Conservation (phyloP, 1,284 basidiomycete species). For the Rhizopogon hawkerae region DNA sequence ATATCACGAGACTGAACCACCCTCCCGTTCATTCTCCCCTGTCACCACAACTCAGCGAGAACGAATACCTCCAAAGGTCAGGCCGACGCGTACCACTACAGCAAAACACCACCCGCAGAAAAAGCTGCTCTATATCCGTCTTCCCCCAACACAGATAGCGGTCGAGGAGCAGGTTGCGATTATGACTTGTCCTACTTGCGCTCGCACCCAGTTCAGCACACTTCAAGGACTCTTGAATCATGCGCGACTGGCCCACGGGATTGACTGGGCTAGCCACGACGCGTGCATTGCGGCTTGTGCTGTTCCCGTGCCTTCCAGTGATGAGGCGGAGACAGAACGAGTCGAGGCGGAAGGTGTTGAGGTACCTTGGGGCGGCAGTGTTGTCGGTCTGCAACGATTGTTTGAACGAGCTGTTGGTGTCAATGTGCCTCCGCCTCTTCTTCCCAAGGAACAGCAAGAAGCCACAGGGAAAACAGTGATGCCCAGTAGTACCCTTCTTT, state of each 20-base stretch:
- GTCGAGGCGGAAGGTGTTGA: slow-evolving; percentile 50
- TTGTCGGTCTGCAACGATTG: slow-evolving; percentile 47
- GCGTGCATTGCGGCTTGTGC: slow-evolving; percentile 64
- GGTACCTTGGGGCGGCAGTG: slow-evolving; percentile 34
- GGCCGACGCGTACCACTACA: slow-evolving; percentile 27
- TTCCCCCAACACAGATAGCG: slow-evolving; percentile 20
- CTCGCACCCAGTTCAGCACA: slow-evolving; percentile 57
- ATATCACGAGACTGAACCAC: slow-evolving; percentile 11
- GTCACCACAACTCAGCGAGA: slow-evolving; percentile 14
- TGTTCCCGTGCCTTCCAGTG: slow-evolving; percentile 31
- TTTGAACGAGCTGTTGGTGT: slow-evolving; percentile 64
- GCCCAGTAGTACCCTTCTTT: slow-evolving; percentile 37
- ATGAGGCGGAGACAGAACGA: slow-evolving; percentile 39
- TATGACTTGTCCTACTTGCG: slow-evolving; percentile 55
- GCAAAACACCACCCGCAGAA: slow-evolving; percentile 27
- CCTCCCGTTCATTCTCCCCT: slow-evolving; percentile 16
- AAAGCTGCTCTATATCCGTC: slow-evolving; percentile 39
- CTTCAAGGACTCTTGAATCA: slow-evolving; percentile 73
- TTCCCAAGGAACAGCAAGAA: slow-evolving; percentile 9
- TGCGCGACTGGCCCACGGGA: slow-evolving; percentile 55
- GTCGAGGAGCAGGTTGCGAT: slow-evolving; percentile 32
- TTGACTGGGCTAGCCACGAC: slow-evolving; percentile 69
- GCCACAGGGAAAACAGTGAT: neutral
- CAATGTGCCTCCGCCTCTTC: slow-evolving; percentile 9
- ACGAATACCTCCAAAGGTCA: slow-evolving; percentile 25